Base-by-base conservation (phyloP, 176 grass and related monocot species). In the Avena atlantica region DNA sequence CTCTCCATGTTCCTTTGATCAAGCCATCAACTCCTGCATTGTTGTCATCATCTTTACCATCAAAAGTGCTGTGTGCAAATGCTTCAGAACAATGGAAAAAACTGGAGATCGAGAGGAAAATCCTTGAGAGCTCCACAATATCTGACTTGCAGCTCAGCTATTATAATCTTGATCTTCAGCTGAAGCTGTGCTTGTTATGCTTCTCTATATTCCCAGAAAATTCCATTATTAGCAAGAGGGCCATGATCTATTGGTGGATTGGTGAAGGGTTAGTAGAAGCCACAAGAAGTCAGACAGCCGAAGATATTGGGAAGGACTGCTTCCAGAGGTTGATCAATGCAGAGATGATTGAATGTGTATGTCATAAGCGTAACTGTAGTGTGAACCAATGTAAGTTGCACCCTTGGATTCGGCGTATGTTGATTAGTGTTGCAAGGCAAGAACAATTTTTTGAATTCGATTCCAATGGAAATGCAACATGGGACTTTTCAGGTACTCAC, bases 161-260 rank as follows among this genome's bases (percentile, higher is more conserved):
- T 65, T 87, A 91, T 52, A 90, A 84, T 79, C 93, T 95, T 61
- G 89, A 95, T 37, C 23, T 20, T 9, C 89, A 88, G 21, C 68
- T 93, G 9, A 93, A 89, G 74, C 48, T 89, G 24, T 95, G 93
- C 74, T 71, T 91, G 27, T 81, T 91, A 51, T 95, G 93, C 42
- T 81, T 95, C 47, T 86, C 89, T 81, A 19, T 95, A 4, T 95
- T 93, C 86, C 93, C 91, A 45, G 89, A 93, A 79, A 90, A 90
- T 37, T 83, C 89, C 14, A 71, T 93, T 34, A 75, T 95, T 52
- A 92, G 82, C 64, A 95, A 89, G 53, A 93, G 84, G 81, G 70
- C 70, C 10, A 85, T 95, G 81, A 89, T 95, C 17, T 84, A 92
- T 82, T 95, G 93, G 90, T 92, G 94, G 94, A 93, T 95, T 21